Evolutionary conservation across 495 filamentous ascomycete species (phyloP), one percentile per base, ranked within the genome.

Genomic region (Penicillium crystallinum): DNA sequence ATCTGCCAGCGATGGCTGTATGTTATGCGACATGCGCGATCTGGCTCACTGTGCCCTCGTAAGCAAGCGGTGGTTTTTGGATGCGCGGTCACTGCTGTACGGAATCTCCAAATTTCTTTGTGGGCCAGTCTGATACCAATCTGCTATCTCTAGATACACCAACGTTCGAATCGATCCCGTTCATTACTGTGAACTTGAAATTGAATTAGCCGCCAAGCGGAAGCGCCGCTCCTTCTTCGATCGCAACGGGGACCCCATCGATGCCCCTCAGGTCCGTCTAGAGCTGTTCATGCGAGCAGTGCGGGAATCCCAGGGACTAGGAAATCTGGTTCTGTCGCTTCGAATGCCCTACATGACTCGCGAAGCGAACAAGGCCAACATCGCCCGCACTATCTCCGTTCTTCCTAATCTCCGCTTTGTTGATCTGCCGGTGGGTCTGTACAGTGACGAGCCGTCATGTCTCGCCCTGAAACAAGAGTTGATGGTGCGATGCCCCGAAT

Each of bases 321-420:
- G 81, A 0, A 64, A 71, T 5, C 73, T 79, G 22, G 88, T 96
- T 10, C 71, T 86, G 53, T 88, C 85, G 49, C 72, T 98, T 47
- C 92, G 96, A 71, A 85, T 88, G 59, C 89, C 93, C n/a, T 97
- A 96, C 67, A 96, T 96, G 93, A 86, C 90, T 39, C 84, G 93
- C 37, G 92, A 97, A 69, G 85, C 86, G 6, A 87, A 81, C 72
- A 91, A 90, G 66, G 76, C 87, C 31, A 86, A 89, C 51, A 80
- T 96, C 46, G 93, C 93, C 14, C 82, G 90, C 37, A 89, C 86
- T 18, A 85, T 97, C 33, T 89, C 88, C 30, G 87, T 93, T 0
- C 73, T 88, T n/a, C 88, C 89, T 17, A 86, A 90, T 54, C 77
- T 97, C 3, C 86, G 81, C 62, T 97, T 92, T 66, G 86, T 96